Evolutionary conservation across 345 rosid genomes (phyloP).

Genomic region (Boechera divaricarpa): DNA sequence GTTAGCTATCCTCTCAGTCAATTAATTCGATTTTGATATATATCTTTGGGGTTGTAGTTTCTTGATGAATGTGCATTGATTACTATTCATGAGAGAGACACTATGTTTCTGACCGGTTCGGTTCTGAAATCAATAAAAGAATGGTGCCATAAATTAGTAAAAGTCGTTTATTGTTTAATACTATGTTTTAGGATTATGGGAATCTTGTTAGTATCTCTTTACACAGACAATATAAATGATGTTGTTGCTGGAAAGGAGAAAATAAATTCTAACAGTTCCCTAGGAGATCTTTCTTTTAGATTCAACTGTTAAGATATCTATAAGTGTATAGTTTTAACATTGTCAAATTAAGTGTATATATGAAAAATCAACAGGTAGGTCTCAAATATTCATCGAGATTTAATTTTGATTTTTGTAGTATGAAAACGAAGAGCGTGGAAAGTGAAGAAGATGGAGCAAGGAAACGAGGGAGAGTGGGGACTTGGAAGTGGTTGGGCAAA

Average conservation of each 20-base stretch:
- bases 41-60: slow-evolving; percentile 19
- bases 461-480: slow-evolving; percentile 36
- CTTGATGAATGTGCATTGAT: slow-evolving; percentile 18
- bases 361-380: slow-evolving; percentile 3
- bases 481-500: slow-evolving; percentile 42
- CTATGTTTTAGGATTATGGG: background rate
- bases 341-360: background rate
- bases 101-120: slow-evolving; percentile 19
- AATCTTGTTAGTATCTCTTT: slow-evolving; percentile 32
- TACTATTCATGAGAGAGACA: slow-evolving; percentile 14
- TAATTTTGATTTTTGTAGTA: background rate
- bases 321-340: background rate
- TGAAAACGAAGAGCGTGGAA: slow-evolving; percentile 21
- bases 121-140: slow-evolving; percentile 19
- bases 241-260: slow-evolving; percentile 13
- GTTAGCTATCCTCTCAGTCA: slow-evolving; percentile 29
- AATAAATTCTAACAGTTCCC: slow-evolving; percentile 25
- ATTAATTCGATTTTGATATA: slow-evolving; percentile 32
- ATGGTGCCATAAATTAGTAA: slow-evolving; percentile 15
- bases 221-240: slow-evolving; percentile 29
- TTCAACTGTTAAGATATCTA: slow-evolving; percentile 10
- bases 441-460: slow-evolving; percentile 33
- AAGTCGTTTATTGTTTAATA: slow-evolving; percentile 1
- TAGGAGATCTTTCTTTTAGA: slow-evolving; percentile 21
- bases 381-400: slow-evolving; percentile 20